Evolutionary conservation across 306 rosid genomes (phyloP), one percentile per base, ranked within the genome.

Genomic region (Prunus campanulata): DNA sequence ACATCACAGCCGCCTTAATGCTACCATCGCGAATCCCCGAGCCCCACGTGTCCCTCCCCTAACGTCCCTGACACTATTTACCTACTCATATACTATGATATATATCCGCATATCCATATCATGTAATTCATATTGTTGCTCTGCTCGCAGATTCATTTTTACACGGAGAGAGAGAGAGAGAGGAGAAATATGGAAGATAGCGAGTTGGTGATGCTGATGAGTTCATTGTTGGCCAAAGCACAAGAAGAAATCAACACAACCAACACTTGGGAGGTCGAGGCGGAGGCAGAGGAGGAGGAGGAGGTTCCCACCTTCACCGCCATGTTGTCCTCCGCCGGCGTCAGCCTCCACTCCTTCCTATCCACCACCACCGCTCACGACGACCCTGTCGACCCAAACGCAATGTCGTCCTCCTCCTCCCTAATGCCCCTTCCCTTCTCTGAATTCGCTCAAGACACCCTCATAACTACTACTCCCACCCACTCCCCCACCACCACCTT

Each of bases 331-430:
- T 60, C 65, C 16, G 80, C 91, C 47, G 86, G 80, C 49, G 39
- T 85, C 30, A 85, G 77, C 72, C 82, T 90, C 29, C 94, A 86
- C 30, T 82, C 93, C 0, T 74, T 90, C 19, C 88, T 88, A 35
- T 70, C 80, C 27, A 56, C 18, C 65, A 12, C 65, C 35, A 1
- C 27, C 62, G 5, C 76, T 72, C 74, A 71, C 70, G 78, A 81
- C 27, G 76, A 80, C 62, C 0, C 25, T 20, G 5, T 19, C 29
- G 18, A 16, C 20, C 81, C 64, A 25, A 22, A 4, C 57, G 11
- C 54, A 25, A 60, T 55, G 61, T 10, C 13, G 25, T 59, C 20
- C 13, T 78, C 32, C 63, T 15, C 54, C 60, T 67, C 66, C 48
- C 39, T n/a, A 3, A 15, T 29, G 63, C 66, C 65, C 3, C 52